Base-by-base conservation (phyloP, 108 stramenopile genomes). In the Fragilaria radians region DNA sequence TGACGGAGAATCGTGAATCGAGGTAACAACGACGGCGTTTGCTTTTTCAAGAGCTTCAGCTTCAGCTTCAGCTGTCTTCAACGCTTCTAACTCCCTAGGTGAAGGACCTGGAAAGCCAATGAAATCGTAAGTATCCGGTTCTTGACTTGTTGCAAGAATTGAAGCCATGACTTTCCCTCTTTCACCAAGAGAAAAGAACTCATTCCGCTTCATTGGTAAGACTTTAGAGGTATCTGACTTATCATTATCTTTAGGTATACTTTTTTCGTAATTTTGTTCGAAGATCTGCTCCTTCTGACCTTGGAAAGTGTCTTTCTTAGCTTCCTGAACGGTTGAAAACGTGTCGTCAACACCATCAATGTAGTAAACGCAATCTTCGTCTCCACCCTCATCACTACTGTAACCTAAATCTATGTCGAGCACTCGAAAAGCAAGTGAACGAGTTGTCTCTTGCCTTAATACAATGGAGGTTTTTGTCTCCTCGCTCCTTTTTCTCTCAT, bases 311-410 rank as follows among this genome's bases (percentile, higher is more conserved):
- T 21, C 9, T 7, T 7, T 25, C n/a, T 19, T 1, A 24, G 59
- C 33, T 61, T 77, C 71, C 3, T 29, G 28, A 9, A 48, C n/a
- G 19, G 31, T 57, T 19, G 79, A 67, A 45, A 85, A 91, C 2
- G 90, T 76, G 28, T 67, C 61, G 65, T 92, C 90, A 30, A 92
- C 78, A 17, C 90, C 90, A 74, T 92, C 90, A 45, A 86, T 46
- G 48, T 70, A 92, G 63, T 76, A 86, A 24, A 78, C 83, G 62
- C 79, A 70, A 23, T 86, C 83, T 58, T 92, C 90, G 53, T 84
- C 83, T n/a, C 91, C 91, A 34, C 88, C 91, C 80, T 93, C 91
- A 51, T 93, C 91, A 54, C 88, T 89, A 54, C 87, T 89, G 65
- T 93, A 83, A 1, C 86, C 91, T n/a, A 93, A 61, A 63, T 93